These are phyloP conservation scores for Tolypocladium sp. DNA, from an alignment of 2,329 filamentous ascomycete genomes.

Conservation along the genomic window DNA sequence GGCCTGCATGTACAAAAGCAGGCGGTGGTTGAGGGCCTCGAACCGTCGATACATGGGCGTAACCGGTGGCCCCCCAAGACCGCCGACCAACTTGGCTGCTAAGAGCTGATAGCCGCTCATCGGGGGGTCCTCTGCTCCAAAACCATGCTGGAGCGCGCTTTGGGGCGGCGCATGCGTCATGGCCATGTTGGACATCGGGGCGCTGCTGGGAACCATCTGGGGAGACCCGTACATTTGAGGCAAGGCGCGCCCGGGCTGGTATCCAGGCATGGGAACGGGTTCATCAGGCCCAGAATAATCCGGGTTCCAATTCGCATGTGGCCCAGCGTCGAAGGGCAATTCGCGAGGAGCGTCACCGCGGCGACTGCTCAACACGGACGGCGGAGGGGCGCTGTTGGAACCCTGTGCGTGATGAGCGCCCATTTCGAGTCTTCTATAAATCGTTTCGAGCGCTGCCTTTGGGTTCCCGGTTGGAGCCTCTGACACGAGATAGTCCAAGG, in stretches of 20 bases:
- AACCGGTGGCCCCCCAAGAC: constrained; percentile 16
- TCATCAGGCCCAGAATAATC: neutral
- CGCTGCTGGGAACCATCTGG: neutral
- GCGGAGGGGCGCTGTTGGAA: neutral
- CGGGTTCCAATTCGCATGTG: neutral
- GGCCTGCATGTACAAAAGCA: constrained; percentile 77
- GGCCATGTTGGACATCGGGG: neutral
- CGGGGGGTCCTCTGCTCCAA: constrained; percentile 21
- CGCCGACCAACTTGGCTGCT: constrained; percentile 38
- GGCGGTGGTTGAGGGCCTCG: constrained; percentile 69
- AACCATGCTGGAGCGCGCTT: neutral
- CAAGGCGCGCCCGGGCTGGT: neutral
- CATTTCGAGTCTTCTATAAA: neutral
- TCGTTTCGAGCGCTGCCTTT: constrained; percentile 1
- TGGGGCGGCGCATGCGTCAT: neutral
- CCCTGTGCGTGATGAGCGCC: neutral
- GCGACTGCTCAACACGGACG: neutral
- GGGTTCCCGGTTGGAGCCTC: constrained; percentile 3
- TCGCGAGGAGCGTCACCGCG: neutral
- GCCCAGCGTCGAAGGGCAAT: neutral
- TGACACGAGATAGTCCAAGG: constrained; percentile 10
- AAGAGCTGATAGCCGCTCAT: constrained; percentile 55
- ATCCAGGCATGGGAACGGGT: neutral
- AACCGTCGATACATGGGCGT: constrained; percentile 75
- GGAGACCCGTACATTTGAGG: neutral